Evolutionary conservation across 805 yeast species (phyloP).

Genomic region (Kodamaea kakaduensis): DNA sequence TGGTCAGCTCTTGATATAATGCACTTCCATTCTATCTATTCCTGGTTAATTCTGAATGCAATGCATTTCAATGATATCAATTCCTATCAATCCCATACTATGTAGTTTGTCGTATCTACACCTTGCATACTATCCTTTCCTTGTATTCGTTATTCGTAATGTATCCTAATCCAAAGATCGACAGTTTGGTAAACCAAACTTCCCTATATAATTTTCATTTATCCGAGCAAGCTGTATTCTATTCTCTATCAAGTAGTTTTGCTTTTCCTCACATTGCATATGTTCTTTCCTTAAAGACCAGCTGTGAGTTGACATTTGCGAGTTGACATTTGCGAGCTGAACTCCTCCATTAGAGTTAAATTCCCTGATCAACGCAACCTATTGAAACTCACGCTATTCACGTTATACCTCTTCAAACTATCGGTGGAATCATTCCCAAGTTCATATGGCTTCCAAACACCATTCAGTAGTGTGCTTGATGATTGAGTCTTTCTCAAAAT

Average conservation of each 20-base stretch:
- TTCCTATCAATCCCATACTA: neutral
- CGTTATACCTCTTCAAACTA: constrained; percentile 10
- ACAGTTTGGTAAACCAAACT: no score
- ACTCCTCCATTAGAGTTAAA: no score
- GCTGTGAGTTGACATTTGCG: no score
- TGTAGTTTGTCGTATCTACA: neutral
- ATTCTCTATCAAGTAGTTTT: constrained; percentile 1
- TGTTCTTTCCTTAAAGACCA: no score
- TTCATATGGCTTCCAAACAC: constrained; percentile 6
- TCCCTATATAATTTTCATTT: neutral
- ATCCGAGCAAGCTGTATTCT: neutral
- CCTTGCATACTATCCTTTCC: neutral
- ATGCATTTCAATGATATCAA: no score
- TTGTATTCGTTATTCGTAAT: neutral
- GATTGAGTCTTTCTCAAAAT: constrained; percentile 18
- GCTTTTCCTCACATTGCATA: no score
- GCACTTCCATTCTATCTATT: no score
- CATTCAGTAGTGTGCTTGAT: constrained; percentile 12
- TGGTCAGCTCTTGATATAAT: no score
- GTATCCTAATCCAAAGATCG: neutral
- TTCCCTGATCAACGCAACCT: constrained; percentile 18
- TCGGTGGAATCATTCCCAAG: constrained; percentile 9
- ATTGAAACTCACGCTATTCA: constrained; percentile 23
- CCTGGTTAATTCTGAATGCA: no score
- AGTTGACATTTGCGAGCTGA: no score